These are phyloP conservation scores for Periglandula ipomoeae DNA, from an alignment of 2,329 filamentous ascomycete species.

Conservation along the genomic window DNA sequence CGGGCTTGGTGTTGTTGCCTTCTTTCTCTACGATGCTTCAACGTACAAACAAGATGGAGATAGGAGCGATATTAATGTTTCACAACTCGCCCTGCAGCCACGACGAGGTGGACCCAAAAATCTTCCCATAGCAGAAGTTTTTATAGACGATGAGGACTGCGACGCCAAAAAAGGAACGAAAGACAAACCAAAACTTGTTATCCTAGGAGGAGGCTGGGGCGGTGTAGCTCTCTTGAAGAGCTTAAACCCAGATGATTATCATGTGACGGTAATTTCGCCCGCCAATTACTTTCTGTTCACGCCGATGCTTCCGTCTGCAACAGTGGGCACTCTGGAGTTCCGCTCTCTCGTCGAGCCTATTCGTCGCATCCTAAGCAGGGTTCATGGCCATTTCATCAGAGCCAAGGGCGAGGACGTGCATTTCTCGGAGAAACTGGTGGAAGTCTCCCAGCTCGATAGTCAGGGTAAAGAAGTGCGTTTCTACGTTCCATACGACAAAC, in stretches of 20 bases:
- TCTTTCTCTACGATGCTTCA: constrained; percentile 89
- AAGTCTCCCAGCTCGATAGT: constrained; percentile 65
- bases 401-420: constrained; percentile 82
- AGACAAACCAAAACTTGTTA: constrained; percentile 85
- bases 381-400: constrained; percentile 83
- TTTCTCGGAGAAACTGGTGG: constrained; percentile 83
- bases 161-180: constrained; percentile 61
- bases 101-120: constrained; percentile 87
- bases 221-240: constrained; percentile 87
- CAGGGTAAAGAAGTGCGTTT: constrained; percentile 69
- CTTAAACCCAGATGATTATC: constrained; percentile 82
- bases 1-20: constrained; percentile 61
- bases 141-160: constrained; percentile 82
- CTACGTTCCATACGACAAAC: constrained; percentile 95
- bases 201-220: constrained; percentile 91
- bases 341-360: constrained; percentile 90
- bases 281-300: constrained; percentile 98
- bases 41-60: constrained; percentile 72
- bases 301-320: constrained; percentile 94
- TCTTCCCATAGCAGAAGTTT: constrained; percentile 76
- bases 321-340: constrained; percentile 87
- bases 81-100: constrained; percentile 71
- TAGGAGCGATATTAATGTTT: constrained; percentile 69
- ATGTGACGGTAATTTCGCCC: constrained; percentile 89
- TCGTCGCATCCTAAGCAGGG: constrained; percentile 66